Evolutionary conservation across 1,284 basidiomycete genomes (phyloP), one percentile per base, ranked within the genome.

Genomic region (Flammula alnicola): DNA sequence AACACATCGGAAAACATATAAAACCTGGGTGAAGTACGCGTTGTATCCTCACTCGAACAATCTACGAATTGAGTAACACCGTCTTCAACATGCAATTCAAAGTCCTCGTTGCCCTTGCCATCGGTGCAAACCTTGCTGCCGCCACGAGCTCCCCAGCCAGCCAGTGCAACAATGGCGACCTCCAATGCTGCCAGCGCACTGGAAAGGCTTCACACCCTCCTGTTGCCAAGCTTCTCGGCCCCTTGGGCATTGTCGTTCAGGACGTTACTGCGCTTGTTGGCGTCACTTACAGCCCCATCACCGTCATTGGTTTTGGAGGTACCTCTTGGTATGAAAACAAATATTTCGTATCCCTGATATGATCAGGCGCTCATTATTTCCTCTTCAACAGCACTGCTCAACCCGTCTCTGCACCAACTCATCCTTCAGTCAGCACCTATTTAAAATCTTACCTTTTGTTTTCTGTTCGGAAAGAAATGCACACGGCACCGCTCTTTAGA

Each of bases 381-480:
- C 12, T n/a, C 3, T 14, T 12, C 19, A n/a, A 32, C 11, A 65
- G 66, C 60, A 52, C 56, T 49, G 55, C 59, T 22, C 59, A 63
- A 36, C 44, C 64, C 22, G 65, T 65, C 29, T 68, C 57, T 69
- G 66, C 56, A 39, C 55, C 16, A 50, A 64, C 52, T 67, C 68
- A 41, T 54, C 47, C 17, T 64, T 63, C 49, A 47, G 42, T 44
- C 25, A 10, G 27, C 22, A 20, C 2, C 29, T 22, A n/a, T 14
- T 45, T 31, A 12, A 32, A 11, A n/a, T 23, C 37, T 39, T 5
- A 32, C 3, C 5, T 17, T 1, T 14, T 19, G 8, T 6, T 35
- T 19, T 8, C 29, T 11, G 7, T 37, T n/a, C n/a, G n/a, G n/a
- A n/a, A n/a, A n/a, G n/a, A n/a, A n/a, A n/a, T n/a, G n/a, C n/a